Evolutionary conservation across 2,329 filamentous ascomycete genomes (phyloP).

Genomic region (Pseudogymnoascus sp.): DNA sequence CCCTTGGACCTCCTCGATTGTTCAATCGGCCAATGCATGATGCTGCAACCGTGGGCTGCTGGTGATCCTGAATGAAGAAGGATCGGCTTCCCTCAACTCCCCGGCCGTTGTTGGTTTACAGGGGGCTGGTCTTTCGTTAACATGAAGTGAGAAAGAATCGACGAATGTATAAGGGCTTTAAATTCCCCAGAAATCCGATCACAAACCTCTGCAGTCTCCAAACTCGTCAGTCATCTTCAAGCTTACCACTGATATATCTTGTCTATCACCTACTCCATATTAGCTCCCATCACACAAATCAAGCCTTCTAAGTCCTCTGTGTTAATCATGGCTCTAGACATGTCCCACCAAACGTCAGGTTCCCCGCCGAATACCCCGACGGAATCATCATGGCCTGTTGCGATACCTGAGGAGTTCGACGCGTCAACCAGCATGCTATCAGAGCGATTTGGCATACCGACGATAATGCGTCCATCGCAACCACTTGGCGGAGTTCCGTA

Average conservation of each 20-base stretch:
- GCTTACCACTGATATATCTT: not conserved
- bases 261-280: not conserved
- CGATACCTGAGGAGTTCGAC: not conserved
- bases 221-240: not conserved
- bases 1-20: not conserved
- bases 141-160: not conserved
- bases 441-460: too few relatives aligned
- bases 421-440: too few relatives aligned
- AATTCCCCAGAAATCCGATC: not conserved
- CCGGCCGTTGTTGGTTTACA: not conserved
- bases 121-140: not conserved
- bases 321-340: not conserved
- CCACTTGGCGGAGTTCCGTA: not conserved
- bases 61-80: too few relatives aligned
- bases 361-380: not conserved
- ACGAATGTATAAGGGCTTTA: not conserved
- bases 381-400: not conserved
- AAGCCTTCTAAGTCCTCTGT: not conserved
- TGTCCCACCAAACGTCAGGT: not conserved
- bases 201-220: not conserved
- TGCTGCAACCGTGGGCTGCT: not conserved
- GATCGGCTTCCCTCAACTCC: too few relatives aligned
- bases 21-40: not conserved
- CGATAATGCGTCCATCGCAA: not conserved
- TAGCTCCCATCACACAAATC: not conserved